Base-by-base conservation (phyloP, 768 basidiomycete genomes). In the Coprinopsis marcescibilis region DNA sequence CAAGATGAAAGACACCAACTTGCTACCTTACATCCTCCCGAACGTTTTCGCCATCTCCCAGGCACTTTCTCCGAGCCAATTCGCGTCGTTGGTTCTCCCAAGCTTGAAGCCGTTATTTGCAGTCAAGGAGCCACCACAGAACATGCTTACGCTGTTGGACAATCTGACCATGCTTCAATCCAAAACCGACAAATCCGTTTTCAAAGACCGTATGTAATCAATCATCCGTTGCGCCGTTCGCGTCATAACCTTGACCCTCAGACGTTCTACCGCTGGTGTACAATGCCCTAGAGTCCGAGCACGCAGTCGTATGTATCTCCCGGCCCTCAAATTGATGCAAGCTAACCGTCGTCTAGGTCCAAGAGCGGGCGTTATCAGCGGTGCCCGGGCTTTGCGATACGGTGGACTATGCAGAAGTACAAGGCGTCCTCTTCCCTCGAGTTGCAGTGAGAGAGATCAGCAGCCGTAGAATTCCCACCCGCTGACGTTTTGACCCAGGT, bases 181-280 rank as follows among this genome's bases (percentile, higher is more conserved):
- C 49, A 99, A 99, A 67, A 94, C 92, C 1, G 83, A 88, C 45
- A 90, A 92, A 52, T 66, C 65, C 8, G 77, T 86, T 2, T 98
- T 98, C 64, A 74, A 89, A 55, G 92, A 94, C 64, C 87, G 93
- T 96, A 53, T 58, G 86, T 73, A 2, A 38, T 26, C 27, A 20
- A 1, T 14, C 10, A 15, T 17, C 23, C 19, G 8, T 6, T n/a
- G 26, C 36, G 17, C n/a, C 25, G 10, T 3, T 24, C 29, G 2
- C 15, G 24, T 15, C 7, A 36, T 15, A 43, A 38, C 21, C 13
- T 33, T 13, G 41, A 25, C 14, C 24, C 7, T 13, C 59, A 97
- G 95, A 92, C 70, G 89, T 99, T n/a, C 74, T 99, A 52, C 91
- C 93, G 0, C 73, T 99, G 30, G 88, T 99, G 14, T 99, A 99